Conservation (phyloP, 2,329 filamentous ascomycete species). For the Chrysoporthe austroafricana region DNA sequence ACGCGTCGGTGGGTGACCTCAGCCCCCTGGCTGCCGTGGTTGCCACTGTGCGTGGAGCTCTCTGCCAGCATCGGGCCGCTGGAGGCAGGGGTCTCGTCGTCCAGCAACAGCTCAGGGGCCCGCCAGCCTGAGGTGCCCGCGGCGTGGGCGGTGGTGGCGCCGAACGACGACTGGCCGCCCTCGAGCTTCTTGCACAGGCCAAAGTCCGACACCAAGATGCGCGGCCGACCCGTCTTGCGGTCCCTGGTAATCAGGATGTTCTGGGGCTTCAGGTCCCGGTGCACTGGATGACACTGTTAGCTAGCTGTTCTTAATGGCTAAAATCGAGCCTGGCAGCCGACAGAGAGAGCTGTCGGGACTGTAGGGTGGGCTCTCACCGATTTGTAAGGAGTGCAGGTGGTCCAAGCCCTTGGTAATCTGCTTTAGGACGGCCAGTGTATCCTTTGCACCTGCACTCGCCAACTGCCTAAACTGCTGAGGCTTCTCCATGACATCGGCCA, state of each 20-base stretch:
- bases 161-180: constrained; percentile 90
- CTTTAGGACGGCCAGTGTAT: constrained; percentile 79
- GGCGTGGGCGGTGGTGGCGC: constrained; percentile 90
- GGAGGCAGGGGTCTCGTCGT: constrained; percentile 67
- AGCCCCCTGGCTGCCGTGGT: constrained; percentile 57
- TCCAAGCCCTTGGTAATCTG: constrained; percentile 89
- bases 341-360: background rate
- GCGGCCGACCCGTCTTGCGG: constrained; percentile 66
- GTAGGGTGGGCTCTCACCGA: constrained; percentile 49
- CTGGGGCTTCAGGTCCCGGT: constrained; percentile 95
- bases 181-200: constrained; percentile 97
- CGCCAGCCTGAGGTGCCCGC: constrained; percentile 96
- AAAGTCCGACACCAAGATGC: constrained; percentile 96
- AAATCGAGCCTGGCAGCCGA: background rate
- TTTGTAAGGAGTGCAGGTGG: constrained; percentile 87
- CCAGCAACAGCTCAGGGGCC: constrained; percentile 87
- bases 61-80: constrained; percentile 49
- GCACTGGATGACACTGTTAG: constrained; percentile 49
- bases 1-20: constrained; percentile 56
- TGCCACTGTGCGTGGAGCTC: constrained; percentile 63
- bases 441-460: constrained; percentile 71
- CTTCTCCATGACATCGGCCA: constrained; percentile 88
- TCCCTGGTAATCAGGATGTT: constrained; percentile 88
- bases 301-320: background rate
- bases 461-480: constrained; percentile 69